These are phyloP conservation scores for Puccinia polysora DNA, from an alignment of 1,284 basidiomycete genomes.

Conservation along the genomic window DNA sequence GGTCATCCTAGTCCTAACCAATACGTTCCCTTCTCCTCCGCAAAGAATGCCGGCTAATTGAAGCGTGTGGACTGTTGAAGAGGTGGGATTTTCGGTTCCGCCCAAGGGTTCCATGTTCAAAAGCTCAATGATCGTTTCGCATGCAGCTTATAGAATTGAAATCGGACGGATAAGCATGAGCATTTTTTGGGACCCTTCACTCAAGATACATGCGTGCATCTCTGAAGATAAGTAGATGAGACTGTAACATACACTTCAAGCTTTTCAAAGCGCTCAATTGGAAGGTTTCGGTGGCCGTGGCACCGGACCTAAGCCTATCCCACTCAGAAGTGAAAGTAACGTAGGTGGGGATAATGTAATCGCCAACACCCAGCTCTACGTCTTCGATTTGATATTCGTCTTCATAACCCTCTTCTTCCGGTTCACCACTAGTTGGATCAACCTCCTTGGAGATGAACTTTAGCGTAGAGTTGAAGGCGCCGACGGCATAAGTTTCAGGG, in stretches of 20 bases:
- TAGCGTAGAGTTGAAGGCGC: slow-evolving; percentile 86
- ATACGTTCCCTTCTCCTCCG: slow-evolving; percentile 70
- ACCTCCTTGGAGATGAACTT: slow-evolving; percentile 97
- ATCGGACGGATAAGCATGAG: too few relatives aligned
- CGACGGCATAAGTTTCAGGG: slow-evolving; percentile 71
- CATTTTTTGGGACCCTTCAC: too few relatives aligned
- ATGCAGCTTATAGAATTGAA: too few relatives aligned
- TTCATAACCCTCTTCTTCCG: slow-evolving; percentile 95
- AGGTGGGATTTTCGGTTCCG: slow-evolving; percentile 73
- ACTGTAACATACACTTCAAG: slow-evolving; percentile 69
- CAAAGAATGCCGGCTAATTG: slow-evolving; percentile 82
- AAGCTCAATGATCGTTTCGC: slow-evolving; percentile 85
- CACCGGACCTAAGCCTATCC: slow-evolving; percentile 76
- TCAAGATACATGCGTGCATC: too few relatives aligned
- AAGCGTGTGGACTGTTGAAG: slow-evolving; percentile 84
- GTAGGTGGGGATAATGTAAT: slow-evolving; percentile 90
- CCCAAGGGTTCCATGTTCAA: slow-evolving; percentile 95
- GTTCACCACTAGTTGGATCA: slow-evolving; percentile 91
- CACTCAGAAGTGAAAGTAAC: slow-evolving; percentile 87
- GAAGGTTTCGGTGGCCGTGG: slow-evolving; percentile 85
- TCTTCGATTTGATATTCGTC: slow-evolving; percentile 98
- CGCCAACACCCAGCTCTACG: slow-evolving; percentile 86
- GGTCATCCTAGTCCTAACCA: slow-evolving; percentile 92
- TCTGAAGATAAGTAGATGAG: slow-evolving; percentile 40
- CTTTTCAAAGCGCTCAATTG: slow-evolving; percentile 86